A percentile compares a stretch with the other conserved stretches of the same genome.
phyloP scores from a whole-genome alignment of 1,284 basidiomycete genomes.

The Rhodotorula sp. region DNA sequence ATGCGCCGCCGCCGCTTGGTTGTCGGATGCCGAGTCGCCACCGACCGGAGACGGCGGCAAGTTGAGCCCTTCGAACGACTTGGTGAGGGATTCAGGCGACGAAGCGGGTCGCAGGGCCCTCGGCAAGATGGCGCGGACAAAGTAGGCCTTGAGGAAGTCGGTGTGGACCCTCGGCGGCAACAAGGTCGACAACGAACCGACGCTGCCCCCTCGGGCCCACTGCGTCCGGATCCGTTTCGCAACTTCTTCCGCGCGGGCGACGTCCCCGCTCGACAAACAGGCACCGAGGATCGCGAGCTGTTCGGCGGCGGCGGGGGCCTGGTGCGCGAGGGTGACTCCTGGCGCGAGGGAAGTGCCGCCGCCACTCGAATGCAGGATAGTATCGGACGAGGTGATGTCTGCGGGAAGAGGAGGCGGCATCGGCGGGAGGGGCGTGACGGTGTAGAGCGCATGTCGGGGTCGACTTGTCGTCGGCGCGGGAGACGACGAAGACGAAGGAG shows the following conservation, averaged over 20 bases:
- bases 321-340: conserved; percentile 46
- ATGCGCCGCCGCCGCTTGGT: neutral
- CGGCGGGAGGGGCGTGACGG: conserved; percentile 32
- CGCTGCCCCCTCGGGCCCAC: conserved; percentile 24
- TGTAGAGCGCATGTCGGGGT: conserved; percentile 25
- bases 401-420: conserved; percentile 38
- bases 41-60: neutral
- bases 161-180: conserved; percentile 41
- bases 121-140: conserved; percentile 33
- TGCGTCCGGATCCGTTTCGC: conserved; percentile 33
- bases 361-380: neutral
- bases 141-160: conserved; percentile 42
- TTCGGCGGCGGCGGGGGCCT: conserved; percentile 57
- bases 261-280: conserved; percentile 68
- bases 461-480: neutral
- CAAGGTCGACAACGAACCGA: conserved; percentile 25
- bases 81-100: neutral
- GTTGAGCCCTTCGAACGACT: neutral
- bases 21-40: neutral
- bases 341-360: conserved; percentile 31
- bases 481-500: neutral
- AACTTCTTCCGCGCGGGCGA: conserved; percentile 49
- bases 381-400: conserved; percentile 20
- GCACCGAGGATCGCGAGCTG: conserved; percentile 71
- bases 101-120: neutral